Conservation (phyloP, 345 rosid species). For the Barbarea vulgaris region DNA sequence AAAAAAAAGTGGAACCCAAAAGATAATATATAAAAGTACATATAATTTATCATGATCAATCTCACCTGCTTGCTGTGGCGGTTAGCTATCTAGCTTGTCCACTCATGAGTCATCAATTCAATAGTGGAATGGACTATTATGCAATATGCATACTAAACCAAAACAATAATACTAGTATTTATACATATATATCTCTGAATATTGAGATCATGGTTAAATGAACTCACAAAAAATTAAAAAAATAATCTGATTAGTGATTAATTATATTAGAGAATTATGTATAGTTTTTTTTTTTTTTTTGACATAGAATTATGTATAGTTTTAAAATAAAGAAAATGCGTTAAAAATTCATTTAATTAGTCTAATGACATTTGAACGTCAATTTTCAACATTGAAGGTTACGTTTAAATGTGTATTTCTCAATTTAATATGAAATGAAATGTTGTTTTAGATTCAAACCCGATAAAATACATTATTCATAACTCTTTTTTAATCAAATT, state of each 20-base stretch:
- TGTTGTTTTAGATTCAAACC: neutral
- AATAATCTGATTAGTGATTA: too few species aligned
- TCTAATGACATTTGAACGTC: neutral
- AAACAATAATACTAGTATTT: neutral
- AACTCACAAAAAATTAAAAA: too few species aligned
- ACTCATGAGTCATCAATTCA: neutral
- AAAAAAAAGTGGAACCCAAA: neutral
- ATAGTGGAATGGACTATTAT: neutral
- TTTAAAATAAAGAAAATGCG: neutral
- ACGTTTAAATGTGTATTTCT: neutral
- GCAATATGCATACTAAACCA: neutral
- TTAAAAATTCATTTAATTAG: neutral
- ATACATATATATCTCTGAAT: neutral
- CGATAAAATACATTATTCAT: neutral
- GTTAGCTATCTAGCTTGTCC: constrained; percentile 2
- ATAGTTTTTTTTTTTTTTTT: too few species aligned
- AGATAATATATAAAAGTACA: neutral
- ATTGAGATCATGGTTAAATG: neutral
- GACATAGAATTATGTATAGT: too few species aligned
- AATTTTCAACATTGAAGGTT: neutral
- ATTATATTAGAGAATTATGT: too few species aligned
- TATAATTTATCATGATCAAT: neutral
- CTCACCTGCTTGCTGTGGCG: constrained; percentile 17
- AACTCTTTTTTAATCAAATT: neutral
- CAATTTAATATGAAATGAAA: neutral